These are phyloP conservation scores for Pichia sp. DNA, from an alignment of 1,139 yeast species.

Conservation along the genomic window DNA sequence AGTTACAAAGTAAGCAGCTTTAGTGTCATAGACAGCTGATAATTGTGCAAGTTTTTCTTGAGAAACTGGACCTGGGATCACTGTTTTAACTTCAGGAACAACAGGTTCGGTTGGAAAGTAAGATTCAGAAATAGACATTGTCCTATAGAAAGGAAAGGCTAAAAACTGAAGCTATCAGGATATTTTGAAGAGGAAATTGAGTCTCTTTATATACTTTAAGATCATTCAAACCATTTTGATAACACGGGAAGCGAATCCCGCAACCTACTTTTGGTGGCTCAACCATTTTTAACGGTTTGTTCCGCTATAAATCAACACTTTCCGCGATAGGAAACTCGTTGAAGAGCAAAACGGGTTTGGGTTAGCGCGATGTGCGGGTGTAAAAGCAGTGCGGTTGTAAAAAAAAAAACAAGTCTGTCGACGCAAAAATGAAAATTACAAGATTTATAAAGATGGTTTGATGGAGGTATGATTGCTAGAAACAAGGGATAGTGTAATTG, in stretches of 20 bases:
- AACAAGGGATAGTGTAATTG: background rate
- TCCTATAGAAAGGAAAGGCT: background rate
- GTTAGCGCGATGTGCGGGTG: background rate
- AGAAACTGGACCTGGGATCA: constrained; percentile 60
- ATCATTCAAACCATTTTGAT: background rate
- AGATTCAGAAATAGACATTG: constrained; percentile 39
- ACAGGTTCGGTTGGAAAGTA: constrained; percentile 47
- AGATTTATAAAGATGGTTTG: no score
- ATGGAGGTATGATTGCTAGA: background rate
- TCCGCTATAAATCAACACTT: no score
- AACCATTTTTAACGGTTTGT: background rate
- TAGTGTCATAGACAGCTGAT: constrained; percentile 53
- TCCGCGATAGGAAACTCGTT: background rate
- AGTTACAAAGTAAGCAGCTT: constrained; percentile 63
- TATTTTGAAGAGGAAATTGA: background rate
- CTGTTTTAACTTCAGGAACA: constrained; percentile 41
- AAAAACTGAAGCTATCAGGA: background rate
- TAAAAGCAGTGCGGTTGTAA: background rate
- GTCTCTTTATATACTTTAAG: background rate
- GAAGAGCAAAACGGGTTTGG: background rate
- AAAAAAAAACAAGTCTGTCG: no score
- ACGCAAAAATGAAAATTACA: no score
- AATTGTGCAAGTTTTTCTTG: constrained; percentile 40
- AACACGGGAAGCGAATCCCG: background rate
- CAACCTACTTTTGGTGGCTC: background rate